Conservation (phyloP, 2,329 filamentous ascomycete genomes). For the Trichoderma semiorbis region DNA sequence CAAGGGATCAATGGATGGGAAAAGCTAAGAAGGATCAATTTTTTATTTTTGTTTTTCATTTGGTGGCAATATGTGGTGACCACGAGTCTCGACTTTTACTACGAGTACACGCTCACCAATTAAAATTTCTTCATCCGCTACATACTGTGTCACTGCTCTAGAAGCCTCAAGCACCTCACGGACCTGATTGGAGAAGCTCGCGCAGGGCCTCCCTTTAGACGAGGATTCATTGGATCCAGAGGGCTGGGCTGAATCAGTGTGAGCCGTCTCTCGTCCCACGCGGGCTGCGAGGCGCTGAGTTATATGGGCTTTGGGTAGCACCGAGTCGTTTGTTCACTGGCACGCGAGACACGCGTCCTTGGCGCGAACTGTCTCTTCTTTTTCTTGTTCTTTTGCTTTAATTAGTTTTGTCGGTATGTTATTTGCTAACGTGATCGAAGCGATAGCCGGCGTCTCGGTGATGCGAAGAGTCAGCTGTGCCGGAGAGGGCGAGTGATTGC, state of each 20-base stretch:
- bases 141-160: background rate
- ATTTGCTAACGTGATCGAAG: background rate
- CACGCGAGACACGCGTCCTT: constrained; percentile 10
- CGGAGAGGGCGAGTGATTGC: background rate
- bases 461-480: background rate
- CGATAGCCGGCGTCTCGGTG: background rate
- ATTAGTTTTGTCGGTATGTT: background rate
- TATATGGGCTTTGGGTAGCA: background rate
- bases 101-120: background rate
- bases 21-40: background rate
- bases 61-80: background rate
- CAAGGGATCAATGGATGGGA: background rate
- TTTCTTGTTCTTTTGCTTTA: background rate
- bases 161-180: background rate
- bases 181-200: background rate
- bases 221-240: constrained; percentile 1
- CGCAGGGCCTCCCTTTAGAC: background rate
- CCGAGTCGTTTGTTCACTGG: background rate
- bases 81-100: background rate
- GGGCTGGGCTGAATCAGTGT: constrained; percentile 11
- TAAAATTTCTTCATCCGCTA: background rate
- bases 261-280: background rate
- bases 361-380: background rate
- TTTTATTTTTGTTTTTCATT: background rate
- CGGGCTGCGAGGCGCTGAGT: background rate